Evolutionary conservation across 2,329 filamentous ascomycete genomes (phyloP), one percentile per base, ranked within the genome.

Genomic region (Plenodomus tracheiphilus): DNA sequence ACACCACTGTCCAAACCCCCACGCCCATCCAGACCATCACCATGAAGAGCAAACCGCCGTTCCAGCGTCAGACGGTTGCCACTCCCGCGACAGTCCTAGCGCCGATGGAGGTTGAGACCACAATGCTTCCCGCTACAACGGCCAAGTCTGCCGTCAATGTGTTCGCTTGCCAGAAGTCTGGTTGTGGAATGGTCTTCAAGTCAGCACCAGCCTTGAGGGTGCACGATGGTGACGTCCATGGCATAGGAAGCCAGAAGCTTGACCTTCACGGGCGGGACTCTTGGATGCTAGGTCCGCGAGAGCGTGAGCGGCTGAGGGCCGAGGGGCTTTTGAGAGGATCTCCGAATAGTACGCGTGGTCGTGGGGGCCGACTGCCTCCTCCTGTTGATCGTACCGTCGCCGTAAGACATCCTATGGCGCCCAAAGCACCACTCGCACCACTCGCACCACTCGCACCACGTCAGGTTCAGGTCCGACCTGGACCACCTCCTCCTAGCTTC

Each of bases 171-270:
- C 47, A 47, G 4, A 28, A 45, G 16, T 36, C 48, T 0, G 51
- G 51, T 1, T 68, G 65, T 19, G 34, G 37, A 15, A 58, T 41
- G 39, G 16, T 34, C 8, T 69, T 52, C 46, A 52, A 44, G 19
- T 66, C 62, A 2, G 58, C 59, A 30, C 37, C 56, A 11, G 64
- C 46, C 2, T 48, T 68, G 2, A 58, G 54, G 9, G 43, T 53
- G 10, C 65, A 70, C 25, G 45, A 58, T 21, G 20, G 6, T 11
- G 64, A 65, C 22, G 52, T 28, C 6, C 66, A 70, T 32, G 57
- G 58, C 15, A 21, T 64, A 16, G 65, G 62, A 15, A 62, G 63
- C 10, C 41, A 51, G 35, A 45, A 20, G 3, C 28, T 65, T 4
- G 62, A 67, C 32, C 18, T 64, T 1, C 41, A 41, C 9, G 64